Evolutionary conservation across 1,139 yeast genomes (phyloP).

Genomic region (Suhomyces panamericanus): DNA sequence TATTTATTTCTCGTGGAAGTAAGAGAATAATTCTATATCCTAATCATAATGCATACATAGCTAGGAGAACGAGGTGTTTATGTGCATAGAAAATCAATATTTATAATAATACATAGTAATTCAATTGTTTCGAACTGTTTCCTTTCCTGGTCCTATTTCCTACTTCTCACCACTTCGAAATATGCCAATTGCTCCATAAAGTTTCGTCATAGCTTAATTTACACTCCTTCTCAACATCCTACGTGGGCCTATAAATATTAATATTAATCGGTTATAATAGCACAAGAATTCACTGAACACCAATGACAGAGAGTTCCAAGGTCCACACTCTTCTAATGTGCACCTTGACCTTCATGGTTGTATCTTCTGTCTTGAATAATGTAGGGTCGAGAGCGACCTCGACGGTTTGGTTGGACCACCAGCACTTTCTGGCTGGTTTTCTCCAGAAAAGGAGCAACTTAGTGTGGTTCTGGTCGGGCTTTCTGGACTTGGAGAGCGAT

Average conservation of each 20-base stretch:
- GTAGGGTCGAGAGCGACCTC: conserved; percentile 47
- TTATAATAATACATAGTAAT: no score
- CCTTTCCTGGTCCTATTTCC: no score
- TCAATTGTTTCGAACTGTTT: no score
- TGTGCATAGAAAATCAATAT: no score
- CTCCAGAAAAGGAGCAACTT: conserved; percentile 92
- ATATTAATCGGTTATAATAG: neutral
- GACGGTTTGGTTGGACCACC: conserved; percentile 86
- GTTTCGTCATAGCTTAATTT: no score
- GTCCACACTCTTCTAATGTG: conserved; percentile 87
- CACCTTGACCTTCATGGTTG: conserved; percentile 44
- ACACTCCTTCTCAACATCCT: neutral
- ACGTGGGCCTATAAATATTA: neutral
- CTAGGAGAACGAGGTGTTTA: no score
- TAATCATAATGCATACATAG: no score
- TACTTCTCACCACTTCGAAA: no score
- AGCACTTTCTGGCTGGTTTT: conserved; percentile 97
- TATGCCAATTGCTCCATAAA: no score
- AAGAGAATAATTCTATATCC: no score
- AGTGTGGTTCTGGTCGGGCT: conserved; percentile 47
- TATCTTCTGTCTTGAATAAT: conserved; percentile 26
- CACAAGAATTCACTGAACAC: conserved; percentile 42
- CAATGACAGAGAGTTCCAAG: conserved; percentile 64
- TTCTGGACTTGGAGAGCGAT: conserved; percentile 49
- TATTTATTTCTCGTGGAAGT: no score